phyloP scores from a whole-genome alignment of 1,284 basidiomycete species.

The Athelia psychrophila region DNA sequence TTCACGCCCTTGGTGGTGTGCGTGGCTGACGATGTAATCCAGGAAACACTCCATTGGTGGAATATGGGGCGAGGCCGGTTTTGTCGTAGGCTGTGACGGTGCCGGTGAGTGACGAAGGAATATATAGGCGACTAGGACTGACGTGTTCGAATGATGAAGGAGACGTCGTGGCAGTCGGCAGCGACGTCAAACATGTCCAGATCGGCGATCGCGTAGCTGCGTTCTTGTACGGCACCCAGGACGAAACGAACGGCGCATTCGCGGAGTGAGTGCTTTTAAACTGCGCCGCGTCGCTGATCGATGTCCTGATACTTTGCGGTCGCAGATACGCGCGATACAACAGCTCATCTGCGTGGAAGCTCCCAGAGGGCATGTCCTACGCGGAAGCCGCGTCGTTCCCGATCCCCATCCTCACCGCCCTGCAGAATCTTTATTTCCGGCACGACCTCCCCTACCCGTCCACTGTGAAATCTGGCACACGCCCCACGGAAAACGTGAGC shows the following conservation, averaged over 20 bases:
- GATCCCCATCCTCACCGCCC: constrained; percentile 9
- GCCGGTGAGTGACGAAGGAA: too few relatives aligned
- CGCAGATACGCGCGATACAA: constrained; percentile 8
- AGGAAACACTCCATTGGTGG: neutral
- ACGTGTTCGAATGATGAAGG: constrained; percentile 4
- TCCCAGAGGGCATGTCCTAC: constrained; percentile 7
- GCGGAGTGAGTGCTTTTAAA: neutral
- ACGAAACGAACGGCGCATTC: neutral
- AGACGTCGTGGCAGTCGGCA: constrained; percentile 5
- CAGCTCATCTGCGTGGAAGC: constrained; percentile 1
- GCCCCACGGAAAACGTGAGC: constrained; percentile 1
- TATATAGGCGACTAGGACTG: neutral
- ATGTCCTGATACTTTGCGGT: neutral
- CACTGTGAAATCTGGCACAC: neutral
- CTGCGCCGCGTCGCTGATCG: neutral
- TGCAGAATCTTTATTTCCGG: constrained; percentile 10
- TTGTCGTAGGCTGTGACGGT: neutral
- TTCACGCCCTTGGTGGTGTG: neutral
- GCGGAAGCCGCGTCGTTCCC: constrained; percentile 6
- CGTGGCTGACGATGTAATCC: too few relatives aligned
- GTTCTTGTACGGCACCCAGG: neutral
- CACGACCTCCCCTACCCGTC: constrained; percentile 11
- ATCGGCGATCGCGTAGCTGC: constrained; percentile 5
- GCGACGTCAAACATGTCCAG: constrained; percentile 2
- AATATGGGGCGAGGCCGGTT: neutral